A percentile compares a stretch with the other conserved stretches of the same genome.
Conservation (phyloP, 2,329 filamentous ascomycete species). For the Aciculosporium take region DNA sequence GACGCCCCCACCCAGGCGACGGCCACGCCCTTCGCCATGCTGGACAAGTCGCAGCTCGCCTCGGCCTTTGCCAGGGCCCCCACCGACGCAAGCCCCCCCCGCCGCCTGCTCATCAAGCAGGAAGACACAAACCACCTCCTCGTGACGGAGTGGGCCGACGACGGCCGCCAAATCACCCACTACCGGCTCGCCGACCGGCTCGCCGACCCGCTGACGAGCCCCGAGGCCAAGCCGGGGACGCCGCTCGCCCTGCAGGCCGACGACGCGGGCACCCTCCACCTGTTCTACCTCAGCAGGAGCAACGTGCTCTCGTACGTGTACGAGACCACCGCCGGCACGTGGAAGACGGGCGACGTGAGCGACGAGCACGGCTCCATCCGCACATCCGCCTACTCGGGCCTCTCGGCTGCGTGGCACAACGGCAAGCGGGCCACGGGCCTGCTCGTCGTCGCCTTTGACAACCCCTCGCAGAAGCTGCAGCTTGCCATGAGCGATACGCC, state of each 20-base stretch:
- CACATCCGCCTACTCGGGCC: slow-evolving; percentile 6
- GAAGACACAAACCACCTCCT: slow-evolving; percentile 10
- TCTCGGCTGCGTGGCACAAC: slow-evolving; percentile 11
- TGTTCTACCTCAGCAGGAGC: slow-evolving; percentile 12
- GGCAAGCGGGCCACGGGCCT: slow-evolving; percentile 4
- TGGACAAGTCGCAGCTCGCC: slow-evolving; percentile 9
- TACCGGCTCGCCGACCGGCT: slow-evolving; percentile 8
- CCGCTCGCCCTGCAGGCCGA: slow-evolving; percentile 9
- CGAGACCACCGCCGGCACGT: slow-evolving; percentile 6
- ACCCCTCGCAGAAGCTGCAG: slow-evolving; percentile 7
- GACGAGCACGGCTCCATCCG: slow-evolving; percentile 1
- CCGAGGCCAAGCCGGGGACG: slow-evolving; percentile 9
- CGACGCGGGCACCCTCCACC: slow-evolving; percentile 8
- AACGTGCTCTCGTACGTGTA: slow-evolving; percentile 8
- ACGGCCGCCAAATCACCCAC: slow-evolving; percentile 1
- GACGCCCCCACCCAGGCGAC: no score
- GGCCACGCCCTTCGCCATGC: slow-evolving; percentile 5
- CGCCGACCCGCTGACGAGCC: background rate
- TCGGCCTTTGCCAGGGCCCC: slow-evolving; percentile 6
- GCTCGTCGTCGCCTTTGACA: slow-evolving; percentile 10
- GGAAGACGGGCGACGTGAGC: slow-evolving; percentile 7
- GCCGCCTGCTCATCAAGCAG: slow-evolving; percentile 12
- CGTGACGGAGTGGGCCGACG: slow-evolving; percentile 6
- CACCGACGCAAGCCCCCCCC: background rate
- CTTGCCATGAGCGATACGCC: slow-evolving; percentile 10